Evolutionary conservation across 2,329 filamentous ascomycete species (phyloP).

Genomic region (Incumbomyces lentus): DNA sequence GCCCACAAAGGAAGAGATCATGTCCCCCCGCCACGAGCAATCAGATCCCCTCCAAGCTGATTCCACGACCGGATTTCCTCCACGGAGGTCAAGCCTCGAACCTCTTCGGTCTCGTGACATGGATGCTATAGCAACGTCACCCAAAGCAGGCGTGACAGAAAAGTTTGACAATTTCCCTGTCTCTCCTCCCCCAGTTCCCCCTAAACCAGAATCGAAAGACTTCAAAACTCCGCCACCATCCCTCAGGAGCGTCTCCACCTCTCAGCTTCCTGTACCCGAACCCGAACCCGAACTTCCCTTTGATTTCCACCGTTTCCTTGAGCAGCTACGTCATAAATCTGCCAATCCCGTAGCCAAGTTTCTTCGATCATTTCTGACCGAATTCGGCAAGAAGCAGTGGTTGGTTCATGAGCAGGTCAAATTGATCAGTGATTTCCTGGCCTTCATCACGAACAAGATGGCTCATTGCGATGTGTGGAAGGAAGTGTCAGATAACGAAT

Average conservation of each 20-base stretch:
- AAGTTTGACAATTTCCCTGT: conserved; percentile 11
- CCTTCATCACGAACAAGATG: conserved; percentile 98
- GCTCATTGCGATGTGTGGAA: conserved; percentile 92
- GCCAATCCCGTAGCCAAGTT: conserved; percentile 97
- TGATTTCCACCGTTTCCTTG: conserved; percentile 93
- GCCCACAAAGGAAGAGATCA: conserved; percentile 69
- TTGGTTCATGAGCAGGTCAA: conserved; percentile 99
- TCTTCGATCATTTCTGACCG: conserved; percentile 81
- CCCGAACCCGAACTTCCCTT: conserved; percentile 82
- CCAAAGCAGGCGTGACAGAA: conserved; percentile 13
- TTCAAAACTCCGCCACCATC: conserved; percentile 25
- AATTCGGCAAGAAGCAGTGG: conserved; percentile 97
- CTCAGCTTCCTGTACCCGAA: conserved; percentile 55
- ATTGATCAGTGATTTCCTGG: conserved; percentile 90
- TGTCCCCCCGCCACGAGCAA: conserved; percentile 78
- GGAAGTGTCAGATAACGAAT: conserved; percentile 89
- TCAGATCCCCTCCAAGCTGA: conserved; percentile 66
- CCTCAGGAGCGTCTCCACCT: conserved; percentile 16
- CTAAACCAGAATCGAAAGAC: conserved; percentile 20
- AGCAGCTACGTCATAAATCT: conserved; percentile 89
- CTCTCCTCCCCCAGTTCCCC: conserved; percentile 21
- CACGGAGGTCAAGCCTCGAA: conserved; percentile 77
- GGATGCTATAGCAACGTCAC: conserved; percentile 21
- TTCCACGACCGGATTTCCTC: conserved; percentile 56
- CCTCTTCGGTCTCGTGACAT: conserved; percentile 43